Conservation (phyloP, 495 filamentous ascomycete species). For the Letharia columbiana region DNA sequence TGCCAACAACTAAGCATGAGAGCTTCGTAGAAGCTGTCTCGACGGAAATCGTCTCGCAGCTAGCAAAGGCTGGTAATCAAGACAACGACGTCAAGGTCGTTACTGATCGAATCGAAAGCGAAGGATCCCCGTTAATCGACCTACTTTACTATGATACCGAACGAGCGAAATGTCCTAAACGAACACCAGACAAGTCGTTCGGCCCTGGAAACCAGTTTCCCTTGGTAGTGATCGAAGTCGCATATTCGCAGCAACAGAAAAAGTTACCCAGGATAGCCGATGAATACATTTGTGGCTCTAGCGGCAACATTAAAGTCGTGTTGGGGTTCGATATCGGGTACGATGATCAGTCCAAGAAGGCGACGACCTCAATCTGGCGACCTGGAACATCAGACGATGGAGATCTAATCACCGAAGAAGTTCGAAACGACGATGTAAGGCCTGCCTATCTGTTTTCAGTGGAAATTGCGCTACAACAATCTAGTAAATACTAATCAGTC, state of each 20-base stretch:
- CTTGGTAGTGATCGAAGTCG: background rate
- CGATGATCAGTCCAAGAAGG: no score
- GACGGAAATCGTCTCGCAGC: background rate
- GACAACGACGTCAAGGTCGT: background rate
- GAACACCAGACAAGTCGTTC: background rate
- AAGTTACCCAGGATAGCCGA: background rate
- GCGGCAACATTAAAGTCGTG: no score
- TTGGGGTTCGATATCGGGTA: no score
- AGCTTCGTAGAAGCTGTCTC: background rate
- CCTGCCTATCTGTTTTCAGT: no score
- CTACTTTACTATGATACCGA: background rate
- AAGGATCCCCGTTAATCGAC: background rate
- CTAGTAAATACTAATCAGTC: no score
- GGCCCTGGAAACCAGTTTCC: background rate
- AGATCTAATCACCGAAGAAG: no score
- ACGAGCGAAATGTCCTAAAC: background rate
- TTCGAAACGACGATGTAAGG: no score
- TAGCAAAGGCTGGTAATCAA: background rate
- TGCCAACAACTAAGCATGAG: background rate
- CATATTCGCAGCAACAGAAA: background rate
- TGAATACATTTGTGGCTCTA: constrained; percentile 3
- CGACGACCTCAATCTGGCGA: no score
- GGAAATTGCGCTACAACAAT: no score
- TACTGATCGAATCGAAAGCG: background rate
- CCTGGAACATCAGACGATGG: no score